phyloP scores from a whole-genome alignment of 148 eudicot genomes.

The Rhododendron ferrugineum region DNA sequence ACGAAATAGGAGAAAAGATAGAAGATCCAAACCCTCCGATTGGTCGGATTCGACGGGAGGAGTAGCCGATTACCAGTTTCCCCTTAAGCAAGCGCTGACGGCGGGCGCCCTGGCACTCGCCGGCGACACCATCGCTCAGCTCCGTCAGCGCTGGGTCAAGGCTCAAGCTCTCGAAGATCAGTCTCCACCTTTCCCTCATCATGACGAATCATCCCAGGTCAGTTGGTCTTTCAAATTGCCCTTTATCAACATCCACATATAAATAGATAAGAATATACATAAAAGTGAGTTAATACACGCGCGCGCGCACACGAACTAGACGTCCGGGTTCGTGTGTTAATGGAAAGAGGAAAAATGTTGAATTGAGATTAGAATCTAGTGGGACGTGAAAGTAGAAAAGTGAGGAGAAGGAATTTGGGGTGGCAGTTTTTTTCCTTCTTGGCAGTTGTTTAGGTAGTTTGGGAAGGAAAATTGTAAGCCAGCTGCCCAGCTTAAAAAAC shows the following conservation, averaged over 20 bases:
- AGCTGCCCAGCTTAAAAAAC: neutral
- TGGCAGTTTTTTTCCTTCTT: too few species aligned
- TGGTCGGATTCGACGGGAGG: constrained; percentile 23
- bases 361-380: neutral
- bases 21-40: constrained; percentile 28
- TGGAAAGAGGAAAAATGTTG: neutral
- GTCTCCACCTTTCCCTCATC: neutral
- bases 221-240: neutral
- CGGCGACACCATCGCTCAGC: constrained; percentile 90
- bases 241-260: neutral
- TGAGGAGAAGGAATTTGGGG: neutral
- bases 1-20: constrained; percentile 11
- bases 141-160: constrained; percentile 41
- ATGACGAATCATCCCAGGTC: constrained; percentile 37
- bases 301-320: too few species aligned
- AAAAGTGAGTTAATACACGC: too few species aligned
- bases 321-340: too few species aligned
- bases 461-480: neutral
- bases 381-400: neutral
- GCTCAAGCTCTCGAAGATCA: constrained; percentile 13
- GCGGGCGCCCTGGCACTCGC: constrained; percentile 70
- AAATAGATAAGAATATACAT: too few species aligned
- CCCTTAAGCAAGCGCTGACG: constrained; percentile 65
- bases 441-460: neutral
- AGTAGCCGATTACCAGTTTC: constrained; percentile 37